A percentile compares a stretch with the other conserved stretches of the same genome.
These are phyloP conservation scores for Tolypocladium ophioglossoides DNA, from an alignment of 2,329 filamentous ascomycete species.

Conservation along the genomic window DNA sequence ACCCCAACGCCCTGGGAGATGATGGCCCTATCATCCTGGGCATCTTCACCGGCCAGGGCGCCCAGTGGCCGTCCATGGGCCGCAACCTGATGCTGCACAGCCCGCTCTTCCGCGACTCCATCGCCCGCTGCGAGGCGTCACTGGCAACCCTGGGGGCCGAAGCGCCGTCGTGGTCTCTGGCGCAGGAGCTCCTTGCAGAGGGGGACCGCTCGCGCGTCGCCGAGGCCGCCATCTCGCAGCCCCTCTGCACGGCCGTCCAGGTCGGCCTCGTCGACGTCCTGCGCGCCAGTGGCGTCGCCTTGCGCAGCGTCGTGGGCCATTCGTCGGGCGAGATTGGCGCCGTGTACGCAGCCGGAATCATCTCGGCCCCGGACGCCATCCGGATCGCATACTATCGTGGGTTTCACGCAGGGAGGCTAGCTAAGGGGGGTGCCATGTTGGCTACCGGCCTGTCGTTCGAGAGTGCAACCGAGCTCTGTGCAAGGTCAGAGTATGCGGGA, in stretches of 20 bases:
- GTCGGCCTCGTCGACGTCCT: constrained; percentile 24
- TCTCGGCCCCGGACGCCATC: constrained; percentile 8
- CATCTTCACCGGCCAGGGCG: constrained; percentile 24
- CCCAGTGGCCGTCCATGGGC: constrained; percentile 23
- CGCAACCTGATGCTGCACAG: constrained; percentile 8
- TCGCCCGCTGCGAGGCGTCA: background rate
- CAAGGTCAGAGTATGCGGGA: background rate
- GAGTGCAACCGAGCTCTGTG: constrained; percentile 1
- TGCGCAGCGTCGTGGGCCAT: constrained; percentile 26
- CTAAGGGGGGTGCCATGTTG: constrained; percentile 7
- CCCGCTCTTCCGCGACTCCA: background rate
- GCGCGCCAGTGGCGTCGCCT: constrained; percentile 16
- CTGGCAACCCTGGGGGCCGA: constrained; percentile 1
- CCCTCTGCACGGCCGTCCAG: constrained; percentile 20
- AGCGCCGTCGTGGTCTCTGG: constrained; percentile 1
- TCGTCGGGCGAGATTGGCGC: constrained; percentile 21
- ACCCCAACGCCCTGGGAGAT: background rate
- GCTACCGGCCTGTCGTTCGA: constrained; percentile 8
- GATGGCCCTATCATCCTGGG: constrained; percentile 7
- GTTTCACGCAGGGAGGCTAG: background rate
- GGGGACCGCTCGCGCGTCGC: background rate
- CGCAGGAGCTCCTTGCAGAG: background rate
- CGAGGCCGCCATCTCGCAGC: constrained; percentile 12
- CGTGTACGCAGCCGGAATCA: constrained; percentile 12
- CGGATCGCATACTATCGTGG: constrained; percentile 10